Conservation (phyloP, 169 alveolate species). For the Plasmodium relictum region DNA sequence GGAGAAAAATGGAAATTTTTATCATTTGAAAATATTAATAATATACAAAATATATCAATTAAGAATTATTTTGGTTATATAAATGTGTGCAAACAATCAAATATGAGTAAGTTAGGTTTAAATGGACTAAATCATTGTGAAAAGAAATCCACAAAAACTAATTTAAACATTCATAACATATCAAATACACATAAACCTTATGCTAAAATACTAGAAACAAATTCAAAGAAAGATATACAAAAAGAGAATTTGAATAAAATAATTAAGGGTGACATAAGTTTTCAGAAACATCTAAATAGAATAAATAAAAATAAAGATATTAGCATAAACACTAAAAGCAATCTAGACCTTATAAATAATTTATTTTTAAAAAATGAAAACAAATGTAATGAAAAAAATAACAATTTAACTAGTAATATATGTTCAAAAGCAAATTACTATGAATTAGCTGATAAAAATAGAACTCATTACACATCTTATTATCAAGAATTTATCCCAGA, state of each 20-base stretch:
- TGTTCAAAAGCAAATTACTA: conserved; percentile 17
- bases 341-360: conserved; percentile 12
- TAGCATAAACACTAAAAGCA: conserved; percentile 43
- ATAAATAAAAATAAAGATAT: conserved; percentile 64
- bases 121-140: conserved; percentile 6
- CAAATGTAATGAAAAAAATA: conserved; percentile 34
- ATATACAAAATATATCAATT: conserved; percentile 28
- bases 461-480: conserved; percentile 51
- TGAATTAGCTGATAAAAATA: conserved; percentile 35
- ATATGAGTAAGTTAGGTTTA: conserved; percentile 1
- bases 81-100: conserved; percentile 13
- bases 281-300: conserved; percentile 26
- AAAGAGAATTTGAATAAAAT: conserved; percentile 66
- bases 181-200: conserved; percentile 30
- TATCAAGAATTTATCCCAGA: conserved; percentile 41
- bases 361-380: conserved; percentile 17
- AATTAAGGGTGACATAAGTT: conserved; percentile 33
- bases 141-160: conserved; percentile 21
- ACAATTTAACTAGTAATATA: conserved; percentile 14
- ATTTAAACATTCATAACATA: conserved; percentile 20
- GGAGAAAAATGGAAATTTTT: conserved; percentile 58
- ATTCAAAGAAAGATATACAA: conserved; percentile 66
- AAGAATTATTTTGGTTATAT: conserved; percentile 45
- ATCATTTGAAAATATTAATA: conserved; percentile 28
- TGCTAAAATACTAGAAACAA: conserved; percentile 75